Base-by-base conservation (phyloP, 345 rosid genomes). In the Erysimum cheiranthoides region DNA sequence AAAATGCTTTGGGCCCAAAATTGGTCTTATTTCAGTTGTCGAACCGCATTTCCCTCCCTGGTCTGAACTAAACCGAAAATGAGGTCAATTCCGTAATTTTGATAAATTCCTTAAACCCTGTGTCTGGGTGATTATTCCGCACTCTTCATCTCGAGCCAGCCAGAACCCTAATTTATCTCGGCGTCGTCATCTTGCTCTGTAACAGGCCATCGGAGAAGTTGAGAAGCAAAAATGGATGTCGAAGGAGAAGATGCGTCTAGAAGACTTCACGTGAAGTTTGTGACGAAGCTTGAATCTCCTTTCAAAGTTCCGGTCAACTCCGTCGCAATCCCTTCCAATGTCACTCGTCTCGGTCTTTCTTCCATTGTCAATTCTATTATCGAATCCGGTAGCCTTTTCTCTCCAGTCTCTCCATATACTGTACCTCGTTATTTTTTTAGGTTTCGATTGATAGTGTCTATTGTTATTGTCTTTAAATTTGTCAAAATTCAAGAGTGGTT, bases 331-430 rank as follows among this genome's bases (percentile, higher is more conserved):
- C 97, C 99, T 47, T 82, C 97, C 28, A 81, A 83, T 56, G 85
- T 90, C 85, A 89, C 97, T 46, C 90, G 99, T 40, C 76, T 88
- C 17, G 97, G 97, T 50, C 96, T 95, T 69, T 95, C 99, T 80
- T 75, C 90, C 30, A 79, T 96, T 21, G 90, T 93, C 70, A 96
- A 93, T 82, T 46, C 59, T 57, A 80, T 95, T 68, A 87, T 88
- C 56, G 70, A 79, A 46, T 68, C 85, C 13, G 86, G 97, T 88
- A 76, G 13, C 14, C 32, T 40, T 5, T 25, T 17, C 32, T 36
- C 63, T 12, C n/a, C 17, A 31, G 25, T 68, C 17, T 70, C 34
- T 72, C 25, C 12, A 21, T 21, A 21, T 1, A 17, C 3, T 21
- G 13, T 10, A 52, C 14, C 70, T 72, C 47, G 9, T 54, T 63